A percentile compares a stretch with the other conserved stretches of the same genome.
These are phyloP conservation scores for Phytophthora gonapodyides DNA, from an alignment of 352 stramenopile species.

Conservation along the genomic window DNA sequence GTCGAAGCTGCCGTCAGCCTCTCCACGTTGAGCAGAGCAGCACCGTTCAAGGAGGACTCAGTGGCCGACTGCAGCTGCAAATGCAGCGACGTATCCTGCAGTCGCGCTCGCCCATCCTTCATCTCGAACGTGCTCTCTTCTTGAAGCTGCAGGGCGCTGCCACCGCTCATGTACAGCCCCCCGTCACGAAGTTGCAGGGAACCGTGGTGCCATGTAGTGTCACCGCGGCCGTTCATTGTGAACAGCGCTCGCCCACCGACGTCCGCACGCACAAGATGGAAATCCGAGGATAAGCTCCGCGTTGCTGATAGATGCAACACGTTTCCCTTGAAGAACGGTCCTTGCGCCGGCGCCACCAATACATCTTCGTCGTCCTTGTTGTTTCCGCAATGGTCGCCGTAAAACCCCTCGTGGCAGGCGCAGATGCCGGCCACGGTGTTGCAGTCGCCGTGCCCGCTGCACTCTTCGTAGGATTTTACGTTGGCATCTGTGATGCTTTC, in stretches of 20 bases:
- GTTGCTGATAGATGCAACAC: constrained; percentile 59
- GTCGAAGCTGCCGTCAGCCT: constrained; percentile 24
- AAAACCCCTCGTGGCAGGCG: constrained; percentile 64
- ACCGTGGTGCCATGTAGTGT: constrained; percentile 39
- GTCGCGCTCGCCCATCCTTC: constrained; percentile 43
- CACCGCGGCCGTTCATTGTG: constrained; percentile 66
- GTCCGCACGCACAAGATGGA: constrained; percentile 75
- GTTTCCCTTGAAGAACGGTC: constrained; percentile 76
- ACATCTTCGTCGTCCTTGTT: constrained; percentile 70
- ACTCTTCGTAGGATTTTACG: constrained; percentile 63
- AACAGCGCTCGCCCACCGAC: constrained; percentile 52
- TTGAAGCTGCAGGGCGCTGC: constrained; percentile 46
- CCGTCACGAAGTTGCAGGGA: constrained; percentile 31
- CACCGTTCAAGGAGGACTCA: constrained; percentile 12
- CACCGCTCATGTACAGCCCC: constrained; percentile 31
- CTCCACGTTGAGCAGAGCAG: constrained; percentile 48
- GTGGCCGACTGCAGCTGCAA: constrained; percentile 32
- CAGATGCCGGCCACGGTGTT: constrained; percentile 56
- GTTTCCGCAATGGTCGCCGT: constrained; percentile 72
- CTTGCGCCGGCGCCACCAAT: constrained; percentile 46
- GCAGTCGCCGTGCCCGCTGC: constrained; percentile 63
- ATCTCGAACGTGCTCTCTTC: constrained; percentile 50
- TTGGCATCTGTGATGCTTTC: constrained; percentile 43
- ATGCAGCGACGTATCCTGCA: constrained; percentile 47
- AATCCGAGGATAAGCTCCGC: constrained; percentile 49